These are phyloP conservation scores for Lasiodiplodia theobromae DNA, from an alignment of 2,329 filamentous ascomycete genomes.

Conservation along the genomic window DNA sequence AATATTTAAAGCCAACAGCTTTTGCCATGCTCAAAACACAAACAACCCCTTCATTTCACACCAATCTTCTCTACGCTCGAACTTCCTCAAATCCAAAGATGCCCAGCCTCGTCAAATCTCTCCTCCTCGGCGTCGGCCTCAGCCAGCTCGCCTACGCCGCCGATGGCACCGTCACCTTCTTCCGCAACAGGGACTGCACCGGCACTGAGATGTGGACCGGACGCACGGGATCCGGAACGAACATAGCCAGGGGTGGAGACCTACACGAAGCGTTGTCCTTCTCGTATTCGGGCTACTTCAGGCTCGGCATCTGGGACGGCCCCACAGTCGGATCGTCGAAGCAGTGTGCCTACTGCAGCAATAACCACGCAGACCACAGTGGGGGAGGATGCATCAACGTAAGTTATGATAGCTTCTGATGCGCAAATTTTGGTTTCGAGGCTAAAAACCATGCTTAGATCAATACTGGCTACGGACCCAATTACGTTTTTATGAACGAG, in stretches of 20 bases:
- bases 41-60: background rate
- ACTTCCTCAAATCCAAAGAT: background rate
- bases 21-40: background rate
- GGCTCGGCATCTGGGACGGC: background rate
- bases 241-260: background rate
- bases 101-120: background rate
- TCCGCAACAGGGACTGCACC: background rate
- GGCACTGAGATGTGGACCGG: background rate
- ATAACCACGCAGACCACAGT: background rate
- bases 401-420: background rate
- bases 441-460: background rate
- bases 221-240: background rate
- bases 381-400: background rate
- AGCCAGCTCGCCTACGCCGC: background rate
- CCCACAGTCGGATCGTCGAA: background rate
- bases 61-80: background rate
- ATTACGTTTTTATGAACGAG: background rate
- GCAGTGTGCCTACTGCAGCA: background rate
- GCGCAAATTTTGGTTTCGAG: background rate
- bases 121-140: background rate
- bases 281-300: background rate
- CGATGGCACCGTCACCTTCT: background rate
- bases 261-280: background rate
- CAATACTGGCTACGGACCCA: background rate
- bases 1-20: background rate